Percentiles rank a stretch among this genome's conserved stretches.
Evolutionary conservation across 2,329 filamentous ascomycete species (phyloP).

Genomic region (Herpotrichia juniperi): DNA sequence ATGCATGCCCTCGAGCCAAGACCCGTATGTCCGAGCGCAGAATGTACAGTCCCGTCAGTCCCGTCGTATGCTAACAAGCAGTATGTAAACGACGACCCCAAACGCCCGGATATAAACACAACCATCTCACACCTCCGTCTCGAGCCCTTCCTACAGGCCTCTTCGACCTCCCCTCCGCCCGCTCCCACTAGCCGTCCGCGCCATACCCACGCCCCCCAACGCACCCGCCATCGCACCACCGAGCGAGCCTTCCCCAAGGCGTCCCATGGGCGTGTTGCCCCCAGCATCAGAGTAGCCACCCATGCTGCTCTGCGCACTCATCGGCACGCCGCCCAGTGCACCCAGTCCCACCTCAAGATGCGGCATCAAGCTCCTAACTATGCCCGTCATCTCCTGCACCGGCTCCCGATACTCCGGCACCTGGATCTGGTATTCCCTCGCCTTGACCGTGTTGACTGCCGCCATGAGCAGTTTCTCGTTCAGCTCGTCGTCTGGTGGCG

Average conservation of each 20-base stretch:
- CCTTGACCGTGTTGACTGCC: conserved; percentile 39
- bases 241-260: conserved; percentile 37
- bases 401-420: conserved; percentile 38
- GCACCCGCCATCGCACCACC: conserved; percentile 24
- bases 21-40: too few species aligned
- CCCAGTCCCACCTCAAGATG: conserved; percentile 44
- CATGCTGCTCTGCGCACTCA: conserved; percentile 48
- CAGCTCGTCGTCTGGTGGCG: conserved; percentile 44
- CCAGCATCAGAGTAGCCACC: conserved; percentile 43
- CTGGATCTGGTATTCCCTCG: conserved; percentile 43
- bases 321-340: conserved; percentile 42
- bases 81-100: neutral
- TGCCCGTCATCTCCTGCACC: conserved; percentile 39
- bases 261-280: conserved; percentile 43
- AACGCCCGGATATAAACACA: neutral
- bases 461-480: conserved; percentile 47
- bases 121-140: neutral
- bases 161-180: conserved; percentile 39
- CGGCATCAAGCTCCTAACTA: conserved; percentile 34
- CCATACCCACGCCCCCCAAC: conserved; percentile 43
- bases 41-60: too few species aligned
- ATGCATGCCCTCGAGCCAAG: too few species aligned
- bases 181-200: conserved; percentile 44
- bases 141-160: neutral
- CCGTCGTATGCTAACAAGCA: neutral